Percentiles rank a stretch among this genome's conserved stretches.
phyloP scores from a whole-genome alignment of 768 basidiomycete genomes.

The Jaapia argillacea region DNA sequence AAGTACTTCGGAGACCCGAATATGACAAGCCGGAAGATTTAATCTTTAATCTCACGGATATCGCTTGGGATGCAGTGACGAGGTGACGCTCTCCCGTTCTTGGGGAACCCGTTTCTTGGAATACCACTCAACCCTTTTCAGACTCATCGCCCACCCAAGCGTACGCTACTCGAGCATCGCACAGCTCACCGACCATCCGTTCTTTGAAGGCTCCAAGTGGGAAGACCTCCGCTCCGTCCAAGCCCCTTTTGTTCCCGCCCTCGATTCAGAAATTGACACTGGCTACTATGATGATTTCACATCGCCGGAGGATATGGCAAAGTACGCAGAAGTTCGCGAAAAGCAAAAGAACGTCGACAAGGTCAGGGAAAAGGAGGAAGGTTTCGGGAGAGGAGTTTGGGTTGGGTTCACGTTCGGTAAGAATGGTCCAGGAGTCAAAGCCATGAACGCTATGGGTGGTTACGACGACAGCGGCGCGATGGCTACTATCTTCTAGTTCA shows the following conservation, averaged over 20 bases:
- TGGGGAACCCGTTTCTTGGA: neutral
- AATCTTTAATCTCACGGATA: slow-evolving; percentile 90
- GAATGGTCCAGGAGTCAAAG: slow-evolving; percentile 59
- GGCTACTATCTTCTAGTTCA: slow-evolving; percentile 25
- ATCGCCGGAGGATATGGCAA: slow-evolving; percentile 89
- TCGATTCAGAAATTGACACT: slow-evolving; percentile 91
- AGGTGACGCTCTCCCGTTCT: slow-evolving; percentile 34
- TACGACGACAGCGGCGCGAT: slow-evolving; percentile 21
- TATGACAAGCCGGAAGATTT: slow-evolving; percentile 95
- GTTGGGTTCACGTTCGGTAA: slow-evolving; percentile 90
- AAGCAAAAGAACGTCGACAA: slow-evolving; percentile 92
- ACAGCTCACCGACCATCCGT: slow-evolving; percentile 69
- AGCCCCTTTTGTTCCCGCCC: slow-evolving; percentile 89
- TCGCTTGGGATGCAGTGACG: slow-evolving; percentile 91
- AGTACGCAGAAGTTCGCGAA: slow-evolving; percentile 97
- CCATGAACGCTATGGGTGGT: slow-evolving; percentile 20
- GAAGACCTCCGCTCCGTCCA: slow-evolving; percentile 61
- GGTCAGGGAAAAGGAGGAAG: slow-evolving; percentile 82
- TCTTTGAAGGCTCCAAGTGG: slow-evolving; percentile 76
- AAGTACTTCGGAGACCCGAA: slow-evolving; percentile 83
- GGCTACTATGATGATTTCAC: slow-evolving; percentile 94
- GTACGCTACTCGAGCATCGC: slow-evolving; percentile 66
- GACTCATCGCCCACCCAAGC: slow-evolving; percentile 82
- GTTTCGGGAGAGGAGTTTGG: slow-evolving; percentile 68
- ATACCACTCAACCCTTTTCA: slow-evolving; percentile 16